A percentile compares a stretch with the other conserved stretches of the same genome.
Conservation (phyloP, 208 protist species). For the Crithidia fasciculata region DNA sequence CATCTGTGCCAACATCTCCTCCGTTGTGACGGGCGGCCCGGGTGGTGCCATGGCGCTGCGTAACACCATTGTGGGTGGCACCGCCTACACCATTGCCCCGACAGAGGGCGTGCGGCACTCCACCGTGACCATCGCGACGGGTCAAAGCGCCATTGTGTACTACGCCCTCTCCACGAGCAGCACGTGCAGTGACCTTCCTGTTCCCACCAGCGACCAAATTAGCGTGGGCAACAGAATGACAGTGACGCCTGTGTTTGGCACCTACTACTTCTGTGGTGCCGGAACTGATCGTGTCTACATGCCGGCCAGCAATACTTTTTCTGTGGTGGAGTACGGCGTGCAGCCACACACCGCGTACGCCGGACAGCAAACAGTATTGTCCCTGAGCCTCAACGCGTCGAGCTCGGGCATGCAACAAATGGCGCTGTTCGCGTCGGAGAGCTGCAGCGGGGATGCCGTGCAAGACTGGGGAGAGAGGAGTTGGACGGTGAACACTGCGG, state of each 20-base stretch:
- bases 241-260: too few relatives aligned
- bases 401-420: conserved; percentile 25
- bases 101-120: conserved; percentile 53
- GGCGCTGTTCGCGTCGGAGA: conserved; percentile 39
- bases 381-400: conserved; percentile 46
- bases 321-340: conserved; percentile 66
- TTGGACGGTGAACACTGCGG: conserved; percentile 41
- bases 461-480: conserved; percentile 29
- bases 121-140: conserved; percentile 1
- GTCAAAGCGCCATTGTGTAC: too few relatives aligned
- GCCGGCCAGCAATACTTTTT: conserved; percentile 42
- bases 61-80: conserved; percentile 22
- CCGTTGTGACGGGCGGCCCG: conserved; percentile 20
- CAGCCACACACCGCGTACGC: conserved; percentile 69
- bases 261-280: conserved; percentile 69
- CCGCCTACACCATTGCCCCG: conserved; percentile 32
- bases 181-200: conserved; percentile 40
- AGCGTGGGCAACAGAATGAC: too few relatives aligned
- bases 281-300: conserved; percentile 26
- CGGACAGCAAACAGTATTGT: conserved; percentile 45
- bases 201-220: too few relatives aligned
- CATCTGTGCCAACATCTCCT: conserved; percentile 46
- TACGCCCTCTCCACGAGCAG: too few relatives aligned
- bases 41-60: conserved; percentile 23
- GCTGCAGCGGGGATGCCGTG: conserved; percentile 14